Conservation (phyloP, 306 rosid genomes). For the Lathyrus aphaca region DNA sequence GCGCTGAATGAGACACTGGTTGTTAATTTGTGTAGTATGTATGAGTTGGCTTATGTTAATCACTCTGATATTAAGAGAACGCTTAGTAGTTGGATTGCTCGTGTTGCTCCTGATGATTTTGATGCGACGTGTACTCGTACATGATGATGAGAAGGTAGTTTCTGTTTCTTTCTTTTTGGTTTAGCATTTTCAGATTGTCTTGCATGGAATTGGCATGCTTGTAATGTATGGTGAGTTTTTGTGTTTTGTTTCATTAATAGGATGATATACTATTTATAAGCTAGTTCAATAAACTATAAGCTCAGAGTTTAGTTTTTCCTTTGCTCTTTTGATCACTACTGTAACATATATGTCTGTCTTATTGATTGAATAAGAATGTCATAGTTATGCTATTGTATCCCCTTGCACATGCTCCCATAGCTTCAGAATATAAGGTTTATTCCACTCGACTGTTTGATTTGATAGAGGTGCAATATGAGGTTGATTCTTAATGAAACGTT, state of each 20-base stretch:
- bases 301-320: constrained; percentile 1
- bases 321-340: background rate
- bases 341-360: constrained; percentile 6
- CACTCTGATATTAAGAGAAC: constrained; percentile 89
- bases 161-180: background rate
- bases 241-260: constrained; percentile 21
- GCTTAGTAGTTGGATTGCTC: constrained; percentile 88
- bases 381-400: constrained; percentile 8
- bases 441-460: background rate
- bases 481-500: too few species aligned
- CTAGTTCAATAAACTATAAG: background rate
- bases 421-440: constrained; percentile 20
- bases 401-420: too few species aligned
- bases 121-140: constrained; percentile 78
- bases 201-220: constrained; percentile 21
- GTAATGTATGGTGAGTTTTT: constrained; percentile 28
- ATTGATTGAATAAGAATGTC: constrained; percentile 13
- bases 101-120: constrained; percentile 96
- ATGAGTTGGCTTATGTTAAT: constrained; percentile 92
- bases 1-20: constrained; percentile 84
- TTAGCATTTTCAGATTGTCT: background rate
- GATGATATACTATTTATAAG: constrained; percentile 20
- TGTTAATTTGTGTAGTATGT: constrained; percentile 94
- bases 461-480: background rate
- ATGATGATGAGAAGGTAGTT: constrained; percentile 64